These are phyloP conservation scores for Alternaria ventricosa DNA, from an alignment of 2,329 filamentous ascomycete genomes.

Conservation along the genomic window DNA sequence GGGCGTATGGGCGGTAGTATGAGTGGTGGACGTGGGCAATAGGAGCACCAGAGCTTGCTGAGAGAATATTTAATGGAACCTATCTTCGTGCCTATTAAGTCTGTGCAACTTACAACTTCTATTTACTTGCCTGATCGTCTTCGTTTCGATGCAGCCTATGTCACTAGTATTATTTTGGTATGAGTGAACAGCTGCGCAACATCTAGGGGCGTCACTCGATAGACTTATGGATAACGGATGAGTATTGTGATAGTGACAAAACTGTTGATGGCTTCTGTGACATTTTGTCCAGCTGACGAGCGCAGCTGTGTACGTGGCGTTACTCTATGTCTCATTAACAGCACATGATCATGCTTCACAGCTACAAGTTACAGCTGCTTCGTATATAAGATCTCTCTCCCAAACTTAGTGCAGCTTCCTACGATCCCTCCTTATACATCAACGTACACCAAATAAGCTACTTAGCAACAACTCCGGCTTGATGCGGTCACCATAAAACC, in stretches of 20 bases:
- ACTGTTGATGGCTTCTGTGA: neutral
- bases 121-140: neutral
- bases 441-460: neutral
- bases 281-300: neutral
- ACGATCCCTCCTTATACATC: neutral
- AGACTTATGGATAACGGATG: neutral
- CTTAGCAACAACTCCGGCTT: neutral
- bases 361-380: neutral
- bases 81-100: neutral
- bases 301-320: neutral
- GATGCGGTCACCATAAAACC: neutral
- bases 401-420: neutral
- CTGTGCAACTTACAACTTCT: neutral
- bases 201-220: neutral
- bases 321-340: neutral
- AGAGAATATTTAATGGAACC: neutral
- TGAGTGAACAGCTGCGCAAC: too few relatives aligned
- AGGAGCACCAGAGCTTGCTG: neutral
- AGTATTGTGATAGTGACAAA: neutral
- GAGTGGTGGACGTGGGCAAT: neutral
- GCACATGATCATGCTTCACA: neutral
- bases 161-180: too few relatives aligned
- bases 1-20: too few relatives aligned
- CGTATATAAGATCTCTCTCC: neutral
- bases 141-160: neutral